Conservation (phyloP, 371 early-diverging fungal genomes). For the Zychaea mexicana region DNA sequence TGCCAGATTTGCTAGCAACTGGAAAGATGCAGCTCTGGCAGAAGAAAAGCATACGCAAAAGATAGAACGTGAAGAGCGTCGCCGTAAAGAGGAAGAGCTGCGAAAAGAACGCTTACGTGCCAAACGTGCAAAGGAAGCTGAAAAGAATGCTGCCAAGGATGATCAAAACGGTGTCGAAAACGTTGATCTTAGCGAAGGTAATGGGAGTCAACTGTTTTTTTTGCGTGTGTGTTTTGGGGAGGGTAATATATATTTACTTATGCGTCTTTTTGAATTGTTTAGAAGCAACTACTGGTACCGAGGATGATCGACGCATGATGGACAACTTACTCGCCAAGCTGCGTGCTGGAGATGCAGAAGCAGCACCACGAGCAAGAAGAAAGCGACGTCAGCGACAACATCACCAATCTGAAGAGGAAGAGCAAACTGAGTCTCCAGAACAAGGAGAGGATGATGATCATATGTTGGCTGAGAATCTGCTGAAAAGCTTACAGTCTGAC, state of each 20-base stretch:
- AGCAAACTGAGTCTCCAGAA: not conserved
- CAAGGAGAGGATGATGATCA: conserved; percentile 3
- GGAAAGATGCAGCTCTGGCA: conserved; percentile 32
- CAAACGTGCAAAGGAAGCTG: conserved; percentile 9
- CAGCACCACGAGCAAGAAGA: conserved; percentile 5
- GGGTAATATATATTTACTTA: too few relatives aligned
- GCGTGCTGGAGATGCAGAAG: conserved; percentile 31
- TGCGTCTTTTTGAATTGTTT: not conserved
- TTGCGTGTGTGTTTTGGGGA: too few relatives aligned
- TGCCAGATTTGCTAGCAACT: conserved; percentile 21
- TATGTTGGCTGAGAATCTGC: not conserved
- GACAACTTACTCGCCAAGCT: conserved; percentile 45
- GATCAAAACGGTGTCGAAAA: conserved; percentile 4
- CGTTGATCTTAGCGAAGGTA: conserved; percentile 18
- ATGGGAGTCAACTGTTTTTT: not conserved
- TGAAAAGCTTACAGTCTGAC: conserved; percentile 3
- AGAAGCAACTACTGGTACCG: conserved; percentile 11
- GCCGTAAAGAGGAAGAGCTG: conserved; percentile 28
- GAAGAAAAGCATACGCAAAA: conserved; percentile 30
- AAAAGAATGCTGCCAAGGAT: not conserved
- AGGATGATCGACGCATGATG: conserved; percentile 43
- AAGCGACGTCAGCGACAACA: not conserved
- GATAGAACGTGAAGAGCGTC: conserved; percentile 35
- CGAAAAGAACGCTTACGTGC: conserved; percentile 17
- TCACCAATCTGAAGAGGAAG: not conserved